phyloP scores from a whole-genome alignment of 2,329 filamentous ascomycete genomes.

The Fusarium sp. region DNA sequence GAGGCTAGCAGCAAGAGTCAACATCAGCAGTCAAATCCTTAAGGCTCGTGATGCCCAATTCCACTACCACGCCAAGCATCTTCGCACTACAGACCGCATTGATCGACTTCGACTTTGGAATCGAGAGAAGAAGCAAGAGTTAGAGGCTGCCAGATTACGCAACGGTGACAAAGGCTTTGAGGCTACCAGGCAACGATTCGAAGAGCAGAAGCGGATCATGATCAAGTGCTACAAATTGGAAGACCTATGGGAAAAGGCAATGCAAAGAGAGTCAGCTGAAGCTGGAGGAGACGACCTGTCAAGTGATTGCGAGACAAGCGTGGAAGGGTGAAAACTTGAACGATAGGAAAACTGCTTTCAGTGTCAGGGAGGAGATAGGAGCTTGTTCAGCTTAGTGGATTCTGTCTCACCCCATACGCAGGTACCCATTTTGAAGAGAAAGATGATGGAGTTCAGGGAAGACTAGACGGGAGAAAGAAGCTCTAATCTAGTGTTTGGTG shows the following conservation, averaged over 20 bases:
- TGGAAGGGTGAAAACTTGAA: constrained; percentile 8
- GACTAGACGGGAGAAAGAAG: background rate
- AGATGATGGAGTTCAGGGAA: background rate
- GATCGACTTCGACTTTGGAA: constrained; percentile 34
- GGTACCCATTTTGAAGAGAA: constrained; percentile 7
- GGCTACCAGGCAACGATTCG: constrained; percentile 11
- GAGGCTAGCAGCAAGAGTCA: constrained; percentile 17
- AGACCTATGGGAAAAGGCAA: constrained; percentile 27
- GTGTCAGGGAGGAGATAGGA: background rate
- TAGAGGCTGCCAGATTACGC: constrained; percentile 15
- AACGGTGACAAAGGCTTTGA: constrained; percentile 23
- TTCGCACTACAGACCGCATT: constrained; percentile 29
- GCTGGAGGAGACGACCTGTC: constrained; percentile 23
- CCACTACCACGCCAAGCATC: constrained; percentile 32
- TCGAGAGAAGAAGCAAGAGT: constrained; percentile 27
- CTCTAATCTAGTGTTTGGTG: background rate
- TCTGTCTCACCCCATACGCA: constrained; percentile 25
- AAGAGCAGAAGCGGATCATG: constrained; percentile 31
- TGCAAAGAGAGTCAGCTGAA: constrained; percentile 5
- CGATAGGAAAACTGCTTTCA: background rate
- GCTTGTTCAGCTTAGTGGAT: background rate
- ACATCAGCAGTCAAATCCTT: constrained; percentile 27
- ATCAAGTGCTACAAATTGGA: constrained; percentile 34
- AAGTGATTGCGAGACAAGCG: constrained; percentile 25
- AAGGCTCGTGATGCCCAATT: constrained; percentile 31